Percentiles rank a stretch among this genome's conserved stretches.
Conservation (phyloP, 2,329 filamentous ascomycete species). For the Cladorrhinum sp. region DNA sequence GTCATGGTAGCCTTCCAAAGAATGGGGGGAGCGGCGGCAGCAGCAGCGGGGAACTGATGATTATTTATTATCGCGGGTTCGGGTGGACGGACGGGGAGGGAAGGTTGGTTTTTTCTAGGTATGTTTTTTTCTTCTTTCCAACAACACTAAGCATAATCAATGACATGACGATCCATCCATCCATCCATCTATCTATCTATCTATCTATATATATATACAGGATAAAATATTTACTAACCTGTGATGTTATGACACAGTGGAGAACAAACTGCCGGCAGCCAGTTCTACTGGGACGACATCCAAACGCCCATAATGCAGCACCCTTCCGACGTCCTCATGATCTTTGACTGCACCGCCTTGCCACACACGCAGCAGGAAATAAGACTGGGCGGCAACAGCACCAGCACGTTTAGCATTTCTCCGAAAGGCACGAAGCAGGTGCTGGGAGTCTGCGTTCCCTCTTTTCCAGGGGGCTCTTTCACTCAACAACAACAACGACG, state of each 20-base stretch:
- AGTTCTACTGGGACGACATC: constrained; percentile 27
- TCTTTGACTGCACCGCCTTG: constrained; percentile 22
- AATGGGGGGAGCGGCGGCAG: not conserved
- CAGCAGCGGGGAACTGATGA: constrained; percentile 10
- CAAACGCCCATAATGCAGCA: constrained; percentile 23
- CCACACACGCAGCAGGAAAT: constrained; percentile 14
- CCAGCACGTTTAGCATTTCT: too few relatives aligned
- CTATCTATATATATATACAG: too few relatives aligned
- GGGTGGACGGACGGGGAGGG: constrained; percentile 20
- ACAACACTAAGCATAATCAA: not conserved
- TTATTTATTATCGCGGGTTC: constrained; percentile 24
- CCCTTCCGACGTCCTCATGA: constrained; percentile 20
- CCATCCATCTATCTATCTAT: not conserved
- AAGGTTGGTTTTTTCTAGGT: constrained; percentile 24
- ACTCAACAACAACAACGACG: not conserved
- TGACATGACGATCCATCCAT: too few relatives aligned
- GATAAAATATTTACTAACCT: too few relatives aligned
- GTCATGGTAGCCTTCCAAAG: too few relatives aligned
- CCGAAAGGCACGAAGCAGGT: constrained; percentile 22
- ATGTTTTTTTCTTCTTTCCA: not conserved
- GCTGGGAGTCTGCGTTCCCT: constrained; percentile 22
- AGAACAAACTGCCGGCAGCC: not conserved
- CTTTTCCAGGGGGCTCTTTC: too few relatives aligned
- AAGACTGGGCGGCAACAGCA: constrained; percentile 14
- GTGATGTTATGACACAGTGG: constrained; percentile 1